Conservation (phyloP, 2,329 filamentous ascomycete genomes). For the Dichotomopilus funicola region DNA sequence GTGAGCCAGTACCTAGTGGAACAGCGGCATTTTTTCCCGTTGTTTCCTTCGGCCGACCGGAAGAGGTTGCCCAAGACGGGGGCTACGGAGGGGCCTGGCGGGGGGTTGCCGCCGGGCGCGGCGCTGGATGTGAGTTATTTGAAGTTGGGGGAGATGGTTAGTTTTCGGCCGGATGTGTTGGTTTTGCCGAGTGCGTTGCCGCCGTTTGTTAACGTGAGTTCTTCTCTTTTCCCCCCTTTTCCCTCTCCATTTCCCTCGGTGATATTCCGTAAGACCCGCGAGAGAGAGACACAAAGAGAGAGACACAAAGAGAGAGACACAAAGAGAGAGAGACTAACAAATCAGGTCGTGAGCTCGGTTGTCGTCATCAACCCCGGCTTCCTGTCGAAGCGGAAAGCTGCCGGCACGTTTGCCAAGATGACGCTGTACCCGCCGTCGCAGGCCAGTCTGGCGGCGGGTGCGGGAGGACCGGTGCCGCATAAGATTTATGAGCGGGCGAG, state of each 20-base stretch:
- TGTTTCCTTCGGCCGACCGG: slow-evolving; percentile 75
- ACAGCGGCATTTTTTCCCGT: slow-evolving; percentile 77
- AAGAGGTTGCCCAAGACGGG: slow-evolving; percentile 60
- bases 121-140: slow-evolving; percentile 78
- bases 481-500: slow-evolving; percentile 74
- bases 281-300: background rate
- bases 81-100: slow-evolving; percentile 37
- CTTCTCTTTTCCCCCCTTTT: background rate
- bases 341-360: slow-evolving; percentile 81
- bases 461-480: slow-evolving; percentile 59
- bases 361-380: slow-evolving; percentile 86
- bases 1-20: slow-evolving; percentile 73
- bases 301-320: background rate
- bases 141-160: slow-evolving; percentile 86
- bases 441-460: slow-evolving; percentile 48
- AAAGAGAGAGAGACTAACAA: slow-evolving; percentile 7
- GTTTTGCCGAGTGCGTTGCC: slow-evolving; percentile 76
- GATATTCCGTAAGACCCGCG: background rate
- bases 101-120: slow-evolving; percentile 61
- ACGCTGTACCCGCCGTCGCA: slow-evolving; percentile 62
- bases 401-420: slow-evolving; percentile 82
- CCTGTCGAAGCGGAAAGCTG: slow-evolving; percentile 73
- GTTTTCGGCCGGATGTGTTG: slow-evolving; percentile 76
- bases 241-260: background rate
- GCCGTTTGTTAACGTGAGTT: slow-evolving; percentile 74